These are phyloP conservation scores for Clavispora phyllophila DNA, from an alignment of 805 yeast species.

Conservation along the genomic window DNA sequence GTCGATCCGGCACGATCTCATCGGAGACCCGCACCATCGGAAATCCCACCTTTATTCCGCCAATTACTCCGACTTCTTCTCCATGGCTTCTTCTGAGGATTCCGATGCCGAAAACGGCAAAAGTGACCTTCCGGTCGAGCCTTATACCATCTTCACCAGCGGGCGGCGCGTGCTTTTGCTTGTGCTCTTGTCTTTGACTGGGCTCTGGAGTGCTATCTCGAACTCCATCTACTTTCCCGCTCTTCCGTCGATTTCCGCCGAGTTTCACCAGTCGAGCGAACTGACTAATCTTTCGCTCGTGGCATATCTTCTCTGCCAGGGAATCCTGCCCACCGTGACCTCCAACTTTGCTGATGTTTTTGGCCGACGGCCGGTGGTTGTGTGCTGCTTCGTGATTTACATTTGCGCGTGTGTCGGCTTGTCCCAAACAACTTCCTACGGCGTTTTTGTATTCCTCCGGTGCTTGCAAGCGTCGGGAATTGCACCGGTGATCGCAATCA, in stretches of 20 bases:
- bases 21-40: too few relatives aligned
- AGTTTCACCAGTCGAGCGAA: constrained; percentile 54
- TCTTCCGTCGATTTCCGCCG: constrained; percentile 47
- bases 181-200: constrained; percentile 40
- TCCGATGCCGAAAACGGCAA: neutral
- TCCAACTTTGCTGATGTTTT: constrained; percentile 63
- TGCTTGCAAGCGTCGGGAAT: constrained; percentile 76
- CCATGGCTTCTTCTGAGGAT: neutral
- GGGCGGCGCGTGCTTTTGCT: constrained; percentile 38
- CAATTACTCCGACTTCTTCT: neutral
- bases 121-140: constrained; percentile 1
- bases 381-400: constrained; percentile 51
- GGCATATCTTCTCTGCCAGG: constrained; percentile 72
- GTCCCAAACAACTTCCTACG: constrained; percentile 52
- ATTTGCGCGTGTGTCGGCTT: constrained; percentile 62
- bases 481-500: constrained; percentile 69
- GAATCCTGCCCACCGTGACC: constrained; percentile 65
- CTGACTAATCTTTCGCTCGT: constrained; percentile 68
- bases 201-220: constrained; percentile 66
- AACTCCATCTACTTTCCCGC: constrained; percentile 82
- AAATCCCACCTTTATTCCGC: too few relatives aligned
- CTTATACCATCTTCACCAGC: constrained; percentile 42
- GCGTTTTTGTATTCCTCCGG: constrained; percentile 60
- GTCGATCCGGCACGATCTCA: neutral
- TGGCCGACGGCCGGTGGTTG: constrained; percentile 69